Evolutionary conservation across 345 rosid species (phyloP).

Genomic region (Toxicodendron radicans): DNA sequence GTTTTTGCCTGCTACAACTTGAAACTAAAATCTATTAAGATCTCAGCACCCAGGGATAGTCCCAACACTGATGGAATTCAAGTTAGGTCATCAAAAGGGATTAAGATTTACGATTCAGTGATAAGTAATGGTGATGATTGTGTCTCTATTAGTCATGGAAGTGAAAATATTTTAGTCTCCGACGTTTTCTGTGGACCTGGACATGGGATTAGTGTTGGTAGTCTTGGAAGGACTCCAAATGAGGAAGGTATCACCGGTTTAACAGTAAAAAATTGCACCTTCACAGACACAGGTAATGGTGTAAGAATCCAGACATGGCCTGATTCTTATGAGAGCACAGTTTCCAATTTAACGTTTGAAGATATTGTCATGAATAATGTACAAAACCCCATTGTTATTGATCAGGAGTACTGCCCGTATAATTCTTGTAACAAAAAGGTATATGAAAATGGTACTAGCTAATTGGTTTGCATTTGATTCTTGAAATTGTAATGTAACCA

Average conservation of each 20-base stretch:
- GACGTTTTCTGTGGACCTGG: constrained; percentile 31
- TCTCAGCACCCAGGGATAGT: constrained; percentile 22
- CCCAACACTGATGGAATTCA: constrained; percentile 36
- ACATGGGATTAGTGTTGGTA: constrained; percentile 26
- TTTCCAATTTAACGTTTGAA: not conserved
- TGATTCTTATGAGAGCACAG: not conserved
- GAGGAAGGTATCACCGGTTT: not conserved
- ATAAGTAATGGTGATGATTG: constrained; percentile 17
- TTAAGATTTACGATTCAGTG: constrained; percentile 18
- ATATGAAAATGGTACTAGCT: no score
- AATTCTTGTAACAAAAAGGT: not conserved
- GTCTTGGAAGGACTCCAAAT: not conserved
- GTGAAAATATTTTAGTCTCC: constrained; percentile 20
- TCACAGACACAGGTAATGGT: not conserved
- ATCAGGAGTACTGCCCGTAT: constrained; percentile 1
- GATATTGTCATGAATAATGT: not conserved
- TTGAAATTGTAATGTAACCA: no score
- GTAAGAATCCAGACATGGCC: constrained; percentile 5
- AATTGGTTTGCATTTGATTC: no score
- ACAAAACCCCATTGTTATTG: constrained; percentile 6
- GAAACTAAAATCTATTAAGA: not conserved
- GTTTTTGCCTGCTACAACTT: constrained; percentile 23
- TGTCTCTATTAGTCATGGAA: constrained; percentile 28
- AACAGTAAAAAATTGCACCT: not conserved
- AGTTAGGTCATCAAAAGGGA: constrained; percentile 16